Conservation (phyloP, 805 yeast species). For the Diddensiella santjacobensis region DNA sequence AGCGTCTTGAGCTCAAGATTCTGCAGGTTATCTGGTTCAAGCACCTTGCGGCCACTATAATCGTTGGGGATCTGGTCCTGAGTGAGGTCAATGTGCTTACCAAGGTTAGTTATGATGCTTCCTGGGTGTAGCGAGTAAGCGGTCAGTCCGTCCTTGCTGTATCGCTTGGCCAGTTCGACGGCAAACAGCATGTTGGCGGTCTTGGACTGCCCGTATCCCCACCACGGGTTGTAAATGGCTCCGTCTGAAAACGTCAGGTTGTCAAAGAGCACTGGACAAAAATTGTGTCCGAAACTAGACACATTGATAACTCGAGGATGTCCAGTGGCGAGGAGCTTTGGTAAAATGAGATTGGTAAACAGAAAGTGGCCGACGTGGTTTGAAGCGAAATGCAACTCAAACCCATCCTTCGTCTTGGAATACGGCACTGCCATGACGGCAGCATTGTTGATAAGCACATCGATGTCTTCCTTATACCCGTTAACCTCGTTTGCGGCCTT, state of each 20-base stretch:
- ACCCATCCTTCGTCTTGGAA: constrained; percentile 58
- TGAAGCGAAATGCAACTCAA: constrained; percentile 76
- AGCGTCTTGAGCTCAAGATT: neutral
- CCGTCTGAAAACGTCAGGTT: constrained; percentile 12
- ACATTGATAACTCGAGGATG: constrained; percentile 9
- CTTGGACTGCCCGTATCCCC: constrained; percentile 65
- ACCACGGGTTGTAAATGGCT: constrained; percentile 7
- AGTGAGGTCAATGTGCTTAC: constrained; percentile 7
- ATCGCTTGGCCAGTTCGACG: constrained; percentile 9
- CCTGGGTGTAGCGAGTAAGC: constrained; percentile 13
- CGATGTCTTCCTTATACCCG: constrained; percentile 35
- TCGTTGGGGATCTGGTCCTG: neutral
- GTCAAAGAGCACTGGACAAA: constrained; percentile 12
- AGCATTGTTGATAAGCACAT: constrained; percentile 70
- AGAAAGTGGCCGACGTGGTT: constrained; percentile 74
- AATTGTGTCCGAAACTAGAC: constrained; percentile 10
- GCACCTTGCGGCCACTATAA: neutral
- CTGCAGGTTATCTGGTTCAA: neutral
- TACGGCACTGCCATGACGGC: constrained; percentile 76
- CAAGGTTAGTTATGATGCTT: constrained; percentile 11
- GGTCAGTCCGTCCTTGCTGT: constrained; percentile 4
- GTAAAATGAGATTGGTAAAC: constrained; percentile 43
- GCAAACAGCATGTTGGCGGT: constrained; percentile 60
- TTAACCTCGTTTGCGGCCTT: constrained; percentile 14
- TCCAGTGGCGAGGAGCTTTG: constrained; percentile 5